Evolutionary conservation across 371 early-diverging fungal genomes (phyloP), one percentile per base, ranked within the genome.

Genomic region (Basidiobolus meristosporus): DNA sequence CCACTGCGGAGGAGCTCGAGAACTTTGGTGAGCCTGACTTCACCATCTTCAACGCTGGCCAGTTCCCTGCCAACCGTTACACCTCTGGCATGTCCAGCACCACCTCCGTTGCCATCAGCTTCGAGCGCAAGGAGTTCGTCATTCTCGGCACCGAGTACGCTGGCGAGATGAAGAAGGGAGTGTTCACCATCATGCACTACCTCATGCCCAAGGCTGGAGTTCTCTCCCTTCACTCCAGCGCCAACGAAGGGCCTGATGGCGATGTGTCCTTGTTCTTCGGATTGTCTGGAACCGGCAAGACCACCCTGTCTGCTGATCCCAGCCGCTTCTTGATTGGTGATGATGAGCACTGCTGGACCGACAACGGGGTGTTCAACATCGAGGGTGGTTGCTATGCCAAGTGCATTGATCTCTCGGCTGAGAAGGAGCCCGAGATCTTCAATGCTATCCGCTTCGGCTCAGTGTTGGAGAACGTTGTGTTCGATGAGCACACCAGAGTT

Each of bases 381-480:
- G 97, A 96, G 67, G 97, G 97, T 45, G 97, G 97, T 19, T 96
- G 97, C 63, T 96, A 96, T 55, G 97, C 97, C 54, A 96, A 96
- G 63, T 77, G 82, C 57, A 87, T 96, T 50, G 90, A 87, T 49
- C 65, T 96, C 30, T 85, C 86, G 3, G 75, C 72, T 32, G 92
- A 88, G 52, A 93, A 92, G 74, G 97, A 96, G 53, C 97, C 97
- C 44, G 97, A 93, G 64, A 96, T 93, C 62, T 96, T 74, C 66
- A 73, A 79, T 48, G 95, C 95, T 38, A 91, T 93, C 57, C 72
- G 77, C 17, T 92, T 90, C 53, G 97, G 95, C 36, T 67, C 90
- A 11, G 84, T 96, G 22, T 68, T 96, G 26, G 97, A 96, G 57
- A 96, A 96, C 54, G 95, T 96, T 38, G 81, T 88, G 22, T 78